Evolutionary conservation across 805 yeast species (phyloP).

Genomic region (Suhomyces prunicola): DNA sequence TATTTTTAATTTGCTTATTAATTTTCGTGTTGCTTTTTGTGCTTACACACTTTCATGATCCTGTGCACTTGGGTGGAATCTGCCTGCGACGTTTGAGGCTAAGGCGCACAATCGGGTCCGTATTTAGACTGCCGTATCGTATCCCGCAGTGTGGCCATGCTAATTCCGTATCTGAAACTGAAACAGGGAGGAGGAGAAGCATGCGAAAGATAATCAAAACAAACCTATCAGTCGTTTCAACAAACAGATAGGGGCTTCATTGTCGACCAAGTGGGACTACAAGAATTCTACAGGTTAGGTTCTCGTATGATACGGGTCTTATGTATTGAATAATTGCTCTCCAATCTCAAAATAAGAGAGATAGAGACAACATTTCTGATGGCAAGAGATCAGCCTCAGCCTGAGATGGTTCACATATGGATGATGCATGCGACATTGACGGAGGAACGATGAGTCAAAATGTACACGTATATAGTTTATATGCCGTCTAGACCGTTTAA

Average conservation of each 20-base stretch:
- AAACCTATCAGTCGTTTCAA: not conserved
- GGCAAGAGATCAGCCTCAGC: not conserved
- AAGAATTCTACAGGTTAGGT: not conserved
- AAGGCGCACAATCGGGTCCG: not conserved
- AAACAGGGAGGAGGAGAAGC: constrained; percentile 1
- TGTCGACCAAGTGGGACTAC: not conserved
- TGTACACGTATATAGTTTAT: not conserved
- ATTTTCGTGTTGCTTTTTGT: constrained; percentile 4
- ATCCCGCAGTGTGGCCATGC: constrained; percentile 2
- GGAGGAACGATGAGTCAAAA: not conserved
- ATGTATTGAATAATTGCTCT: not conserved
- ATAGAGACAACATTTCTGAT: not conserved
- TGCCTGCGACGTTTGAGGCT: not conserved
- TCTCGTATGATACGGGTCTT: not conserved
- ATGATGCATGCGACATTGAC: not conserved
- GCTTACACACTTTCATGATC: constrained; percentile 1
- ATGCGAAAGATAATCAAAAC: not conserved
- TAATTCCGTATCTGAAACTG: not conserved
- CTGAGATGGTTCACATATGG: not conserved
- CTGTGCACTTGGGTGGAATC: not conserved
- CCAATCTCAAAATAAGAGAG: not conserved
- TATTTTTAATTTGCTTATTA: constrained; percentile 7
- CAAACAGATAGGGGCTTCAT: not conserved
- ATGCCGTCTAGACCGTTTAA: not conserved
- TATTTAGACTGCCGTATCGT: not conserved